Conservation (phyloP, 352 stramenopile genomes). For the Phytophthora agathidicida region DNA sequence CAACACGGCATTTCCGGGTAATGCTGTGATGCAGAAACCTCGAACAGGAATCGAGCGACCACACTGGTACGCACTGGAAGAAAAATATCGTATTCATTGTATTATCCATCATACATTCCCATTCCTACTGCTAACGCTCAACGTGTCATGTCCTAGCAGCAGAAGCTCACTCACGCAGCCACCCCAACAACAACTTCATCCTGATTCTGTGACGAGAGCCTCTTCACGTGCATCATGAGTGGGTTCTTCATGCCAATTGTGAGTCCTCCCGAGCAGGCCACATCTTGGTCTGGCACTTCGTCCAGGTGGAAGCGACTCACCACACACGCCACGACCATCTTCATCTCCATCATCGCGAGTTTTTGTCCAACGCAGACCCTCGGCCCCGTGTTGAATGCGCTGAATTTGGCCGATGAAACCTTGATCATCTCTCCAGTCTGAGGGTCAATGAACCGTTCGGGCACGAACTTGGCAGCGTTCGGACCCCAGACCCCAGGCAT, state of each 20-base stretch:
- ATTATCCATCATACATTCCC: no score
- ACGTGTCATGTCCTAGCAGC: no score
- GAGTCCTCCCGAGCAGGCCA: slow-evolving; percentile 47
- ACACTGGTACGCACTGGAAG: no score
- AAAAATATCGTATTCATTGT: no score
- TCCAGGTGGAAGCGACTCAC: slow-evolving; percentile 59
- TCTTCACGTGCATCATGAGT: slow-evolving; percentile 37
- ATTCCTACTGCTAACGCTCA: no score
- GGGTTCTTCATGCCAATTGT: slow-evolving; percentile 57
- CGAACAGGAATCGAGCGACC: no score
- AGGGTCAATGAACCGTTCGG: slow-evolving; percentile 47
- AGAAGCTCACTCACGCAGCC: slow-evolving; percentile 22
- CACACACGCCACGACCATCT: slow-evolving; percentile 57
- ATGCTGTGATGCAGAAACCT: no score
- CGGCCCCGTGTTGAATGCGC: slow-evolving; percentile 42
- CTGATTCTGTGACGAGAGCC: neutral
- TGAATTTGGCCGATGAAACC: slow-evolving; percentile 39
- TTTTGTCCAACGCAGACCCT: slow-evolving; percentile 38
- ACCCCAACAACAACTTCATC: slow-evolving; percentile 11
- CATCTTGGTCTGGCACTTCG: slow-evolving; percentile 36
- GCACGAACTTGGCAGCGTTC: slow-evolving; percentile 44
- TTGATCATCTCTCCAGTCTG: slow-evolving; percentile 33
- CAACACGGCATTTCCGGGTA: no score
- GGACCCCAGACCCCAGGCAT: slow-evolving; percentile 45
- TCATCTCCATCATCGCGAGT: slow-evolving; percentile 85